Conservation (phyloP, 2,329 filamentous ascomycete genomes). For the Cladophialophora psammophila region DNA sequence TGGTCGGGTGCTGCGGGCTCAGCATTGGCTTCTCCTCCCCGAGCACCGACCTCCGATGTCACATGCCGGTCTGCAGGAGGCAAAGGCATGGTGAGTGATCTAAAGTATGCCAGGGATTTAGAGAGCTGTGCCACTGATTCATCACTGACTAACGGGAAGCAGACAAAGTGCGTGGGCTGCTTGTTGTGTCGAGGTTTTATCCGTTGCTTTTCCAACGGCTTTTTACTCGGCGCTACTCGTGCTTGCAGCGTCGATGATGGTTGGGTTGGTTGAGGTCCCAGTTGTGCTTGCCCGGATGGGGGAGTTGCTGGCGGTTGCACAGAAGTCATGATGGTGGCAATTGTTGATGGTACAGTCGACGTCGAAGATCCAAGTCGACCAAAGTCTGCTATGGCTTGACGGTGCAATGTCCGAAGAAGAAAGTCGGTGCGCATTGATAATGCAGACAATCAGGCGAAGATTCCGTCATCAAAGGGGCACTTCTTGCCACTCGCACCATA, state of each 20-base stretch:
- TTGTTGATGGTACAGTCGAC: background rate
- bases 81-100: constrained; percentile 52
- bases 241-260: background rate
- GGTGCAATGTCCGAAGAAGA: background rate
- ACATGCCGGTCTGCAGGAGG: background rate
- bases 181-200: constrained; percentile 19
- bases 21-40: background rate
- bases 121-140: constrained; percentile 70
- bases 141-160: constrained; percentile 67
- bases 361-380: background rate
- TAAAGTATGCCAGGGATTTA: constrained; percentile 68
- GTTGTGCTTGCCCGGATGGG: background rate
- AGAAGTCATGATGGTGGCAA: background rate
- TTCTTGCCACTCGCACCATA: background rate
- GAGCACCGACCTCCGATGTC: background rate
- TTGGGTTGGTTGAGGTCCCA: background rate
- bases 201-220: background rate
- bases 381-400: background rate
- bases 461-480: background rate
- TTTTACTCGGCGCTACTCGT: background rate
- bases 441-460: background rate
- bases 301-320: background rate
- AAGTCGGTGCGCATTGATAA: background rate
- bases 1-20: background rate
- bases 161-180: constrained; percentile 56